Evolutionary conservation across 352 stramenopile species (phyloP).

Genomic region (Pythium dissotocum): DNA sequence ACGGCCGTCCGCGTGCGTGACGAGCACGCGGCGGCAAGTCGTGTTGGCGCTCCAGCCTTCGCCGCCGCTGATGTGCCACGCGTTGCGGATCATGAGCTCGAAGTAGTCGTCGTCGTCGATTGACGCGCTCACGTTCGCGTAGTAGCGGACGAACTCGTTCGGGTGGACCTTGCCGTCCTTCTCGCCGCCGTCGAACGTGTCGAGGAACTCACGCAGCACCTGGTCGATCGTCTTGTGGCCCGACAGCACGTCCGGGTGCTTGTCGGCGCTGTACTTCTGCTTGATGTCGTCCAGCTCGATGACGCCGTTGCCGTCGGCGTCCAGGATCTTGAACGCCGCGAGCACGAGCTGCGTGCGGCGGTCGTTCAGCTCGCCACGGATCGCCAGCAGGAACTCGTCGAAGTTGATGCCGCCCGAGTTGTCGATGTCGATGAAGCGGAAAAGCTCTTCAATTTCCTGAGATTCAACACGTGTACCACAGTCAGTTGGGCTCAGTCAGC

Average conservation of each 20-base stretch:
- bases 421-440: constrained; percentile 84
- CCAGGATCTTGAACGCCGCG: constrained; percentile 76
- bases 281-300: constrained; percentile 81
- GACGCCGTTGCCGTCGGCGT: constrained; percentile 68
- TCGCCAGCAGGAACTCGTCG: constrained; percentile 79
- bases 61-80: constrained; percentile 84
- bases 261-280: constrained; percentile 71
- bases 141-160: constrained; percentile 90
- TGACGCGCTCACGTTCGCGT: constrained; percentile 86
- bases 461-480: constrained; percentile 2
- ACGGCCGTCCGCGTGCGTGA: constrained; percentile 80
- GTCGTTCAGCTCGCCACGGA: constrained; percentile 75
- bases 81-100: constrained; percentile 91
- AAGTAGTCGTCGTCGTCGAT: constrained; percentile 94
- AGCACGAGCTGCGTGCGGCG: constrained; percentile 73
- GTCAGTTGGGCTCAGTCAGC: background rate
- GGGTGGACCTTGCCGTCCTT: constrained; percentile 86
- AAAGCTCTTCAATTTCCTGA: constrained; percentile 70
- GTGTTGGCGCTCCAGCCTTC: constrained; percentile 85
- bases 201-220: constrained; percentile 81
- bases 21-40: constrained; percentile 85
- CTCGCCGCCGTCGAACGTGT: constrained; percentile 87
- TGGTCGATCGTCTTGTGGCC: constrained; percentile 71
- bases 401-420: constrained; percentile 80
- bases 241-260: constrained; percentile 86